These are phyloP conservation scores for Sicyos baderoa DNA, from an alignment of 306 rosid species.

Conservation along the genomic window DNA sequence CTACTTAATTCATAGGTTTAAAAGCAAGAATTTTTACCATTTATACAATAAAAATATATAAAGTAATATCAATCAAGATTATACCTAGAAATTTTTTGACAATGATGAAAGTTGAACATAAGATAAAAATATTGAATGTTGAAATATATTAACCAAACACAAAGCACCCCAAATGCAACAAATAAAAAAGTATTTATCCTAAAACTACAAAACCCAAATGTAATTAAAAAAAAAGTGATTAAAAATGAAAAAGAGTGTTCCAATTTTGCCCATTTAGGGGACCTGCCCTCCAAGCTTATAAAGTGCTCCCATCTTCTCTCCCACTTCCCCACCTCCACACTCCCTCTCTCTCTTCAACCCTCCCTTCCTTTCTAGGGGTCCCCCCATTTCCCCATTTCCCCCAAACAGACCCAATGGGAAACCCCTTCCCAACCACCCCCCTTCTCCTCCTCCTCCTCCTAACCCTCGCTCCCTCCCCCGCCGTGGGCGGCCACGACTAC, in stretches of 20 bases:
- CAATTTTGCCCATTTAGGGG: background rate
- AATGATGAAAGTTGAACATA: no score
- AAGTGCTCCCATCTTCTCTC: conserved; percentile 8
- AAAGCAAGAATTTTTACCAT: no score
- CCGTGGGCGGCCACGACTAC: conserved; percentile 69
- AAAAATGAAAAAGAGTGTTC: background rate
- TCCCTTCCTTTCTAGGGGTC: background rate
- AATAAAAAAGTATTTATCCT: no score
- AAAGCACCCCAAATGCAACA: no score
- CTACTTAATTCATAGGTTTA: no score
- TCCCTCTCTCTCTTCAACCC: background rate
- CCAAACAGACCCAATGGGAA: background rate
- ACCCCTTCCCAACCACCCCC: conserved; percentile 17
- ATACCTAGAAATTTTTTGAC: no score
- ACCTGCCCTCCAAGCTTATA: conserved; percentile 2
- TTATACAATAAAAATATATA: no score
- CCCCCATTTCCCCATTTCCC: background rate
- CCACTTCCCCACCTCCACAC: conserved; percentile 11
- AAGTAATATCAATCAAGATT: no score
- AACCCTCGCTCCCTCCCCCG: conserved; percentile 27
- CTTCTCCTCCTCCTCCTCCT: conserved; percentile 29
- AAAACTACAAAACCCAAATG: no score
- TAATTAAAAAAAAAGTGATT: no score
- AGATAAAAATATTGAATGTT: no score
- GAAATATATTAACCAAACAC: no score